phyloP scores from a whole-genome alignment of 257 asterid genomes.

The Asclepias syriaca region DNA sequence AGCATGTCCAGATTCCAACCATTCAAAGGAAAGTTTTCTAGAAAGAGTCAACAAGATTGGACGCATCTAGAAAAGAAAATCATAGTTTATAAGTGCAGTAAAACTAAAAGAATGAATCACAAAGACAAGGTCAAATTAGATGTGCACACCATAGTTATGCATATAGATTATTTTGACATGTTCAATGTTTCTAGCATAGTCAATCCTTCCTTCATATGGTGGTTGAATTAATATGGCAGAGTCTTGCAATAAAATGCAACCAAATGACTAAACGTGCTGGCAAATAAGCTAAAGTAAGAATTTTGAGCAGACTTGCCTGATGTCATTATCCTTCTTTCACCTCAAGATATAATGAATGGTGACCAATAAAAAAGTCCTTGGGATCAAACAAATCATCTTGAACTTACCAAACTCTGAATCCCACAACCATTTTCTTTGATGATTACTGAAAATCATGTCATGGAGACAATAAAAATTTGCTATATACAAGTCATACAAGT shows the following conservation, averaged over 20 bases:
- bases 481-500: not conserved
- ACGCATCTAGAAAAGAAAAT: not conserved
- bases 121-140: not conserved
- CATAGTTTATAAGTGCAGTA: not conserved
- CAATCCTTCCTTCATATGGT: not conserved
- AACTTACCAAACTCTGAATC: constrained; percentile 4
- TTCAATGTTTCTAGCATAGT: constrained; percentile 8
- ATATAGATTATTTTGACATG: not conserved
- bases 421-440: not conserved
- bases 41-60: constrained; percentile 4
- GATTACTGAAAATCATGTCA: constrained; percentile 6
- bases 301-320: constrained; percentile 9
- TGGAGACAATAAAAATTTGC: not conserved
- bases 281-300: not conserved
- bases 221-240: not conserved
- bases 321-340: constrained; percentile 13
- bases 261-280: not conserved
- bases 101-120: not conserved
- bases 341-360: constrained; percentile 1
- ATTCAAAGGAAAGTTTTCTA: not conserved
- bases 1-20: not conserved
- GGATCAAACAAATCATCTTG: not conserved
- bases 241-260: not conserved
- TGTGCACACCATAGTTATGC: too few species aligned
- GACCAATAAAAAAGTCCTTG: constrained; percentile 8